Base-by-base conservation (phyloP, 495 filamentous ascomycete genomes). In the Friedmanniomyces simplex region DNA sequence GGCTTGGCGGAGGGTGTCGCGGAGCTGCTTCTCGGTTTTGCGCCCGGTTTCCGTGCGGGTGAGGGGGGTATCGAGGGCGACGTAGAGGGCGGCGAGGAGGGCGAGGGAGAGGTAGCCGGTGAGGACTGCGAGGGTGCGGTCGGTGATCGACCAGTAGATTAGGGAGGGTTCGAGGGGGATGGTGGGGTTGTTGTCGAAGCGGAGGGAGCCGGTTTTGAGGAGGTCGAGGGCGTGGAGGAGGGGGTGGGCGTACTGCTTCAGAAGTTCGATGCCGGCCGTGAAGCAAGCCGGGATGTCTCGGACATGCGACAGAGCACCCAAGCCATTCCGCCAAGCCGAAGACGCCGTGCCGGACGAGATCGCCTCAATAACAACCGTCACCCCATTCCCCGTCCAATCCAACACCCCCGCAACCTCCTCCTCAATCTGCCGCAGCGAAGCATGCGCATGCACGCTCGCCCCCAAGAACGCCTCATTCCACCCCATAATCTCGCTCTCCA, bases 1-100 rank as follows among this genome's bases (percentile, higher is more conserved):
- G 37, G 93, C 93, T 73, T 99, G 93, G 41, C 88, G 80, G 21
- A 99, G 77, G 0, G 83, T 73, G 59, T 96, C 91, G n/a, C 88
- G 84, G 54, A 94, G 71, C 6, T 86, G 72, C 6, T 83, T 84
- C 63, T 95, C 89, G 59, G 87, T 80, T 59, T 84, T 81, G 49
- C 86, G 85, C 1, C 79, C 83, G 24, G 81, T 77, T 54, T 81
- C 80, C 6, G 76, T 74, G 1, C 79, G 79, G 13, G 79, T 80
- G 55, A 96, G 74, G 0, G 86, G 78, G 5, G 76, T 76, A 18
- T 82, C 83, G 45, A 84, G 76, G 20, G 77, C 81, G 25, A 96
- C 78, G 68, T 97, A 99, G 2, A 88, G 67, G 43, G 83, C 79
- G 1, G 90, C 91, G 16, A 86, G 62, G 36, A 87, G 52, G 12